Evolutionary conservation across 2,329 filamentous ascomycete species (phyloP), one percentile per base, ranked within the genome.

Genomic region (Clonostachys byssicola): DNA sequence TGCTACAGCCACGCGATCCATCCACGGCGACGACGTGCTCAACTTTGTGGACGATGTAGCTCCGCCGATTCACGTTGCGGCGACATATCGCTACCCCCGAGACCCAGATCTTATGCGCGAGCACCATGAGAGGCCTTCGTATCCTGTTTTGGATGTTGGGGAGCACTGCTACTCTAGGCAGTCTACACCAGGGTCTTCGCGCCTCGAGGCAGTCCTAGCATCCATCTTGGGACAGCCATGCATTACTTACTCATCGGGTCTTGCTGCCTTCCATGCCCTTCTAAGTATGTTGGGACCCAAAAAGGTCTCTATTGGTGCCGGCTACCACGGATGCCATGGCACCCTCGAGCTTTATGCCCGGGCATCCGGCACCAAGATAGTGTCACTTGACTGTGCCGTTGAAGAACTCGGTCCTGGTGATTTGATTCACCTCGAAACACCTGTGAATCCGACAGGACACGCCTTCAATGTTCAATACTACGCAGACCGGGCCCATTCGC

Each of bases 281-380:
- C 77, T 97, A 3, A 84, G 92, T n/a, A 83, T 84, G 60, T 70
- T 95, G 9, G 91, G 95, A 63, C 94, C 94, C 1, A 83, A 83
- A 56, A 84, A 86, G 49, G 82, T 97, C 47, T 86, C 90, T 54
- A 90, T 97, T 54, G 85, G 85, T 35, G 83, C 78, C 14, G 92
- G 91, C 40, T 99, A 97, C 69, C 94, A 97, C 70, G 94, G 94
- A 56, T 95, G 89, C 67, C 90, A 96, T 65, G 90, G 89, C 51
- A 88, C 96, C 34, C 80, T 96, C 56, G 68, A 68, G 34, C 70
- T 97, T 46, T 76, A 95, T 54, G 68, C 78, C 50, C 88, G 89
- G 52, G 80, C 96, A 44, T 89, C 85, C 23, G 86, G 87, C 1
- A 78, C 95, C 23, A 68, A 85, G 61, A 78, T 86, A 54, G 74